Base-by-base conservation (phyloP, 352 stramenopile species). In the Globisporangium radiosum region DNA sequence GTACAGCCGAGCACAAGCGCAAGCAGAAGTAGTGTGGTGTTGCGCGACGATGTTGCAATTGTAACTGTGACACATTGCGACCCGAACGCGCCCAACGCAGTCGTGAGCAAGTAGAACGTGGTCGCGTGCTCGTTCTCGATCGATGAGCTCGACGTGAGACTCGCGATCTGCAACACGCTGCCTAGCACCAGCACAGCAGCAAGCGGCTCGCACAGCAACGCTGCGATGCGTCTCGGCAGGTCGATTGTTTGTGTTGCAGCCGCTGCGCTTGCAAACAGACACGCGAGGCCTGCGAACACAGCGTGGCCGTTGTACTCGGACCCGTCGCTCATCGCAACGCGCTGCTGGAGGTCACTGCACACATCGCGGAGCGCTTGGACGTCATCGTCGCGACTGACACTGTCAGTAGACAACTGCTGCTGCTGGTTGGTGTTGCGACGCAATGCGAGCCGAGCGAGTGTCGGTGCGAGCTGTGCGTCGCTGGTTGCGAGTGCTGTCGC, bases 121-220 rank as follows among this genome's bases (percentile, higher is more conserved):
- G 82, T 92, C 11, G 85, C 86, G 57, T 96, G 87, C 57, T 96
- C 87, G 60, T 96, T 96, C 56, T 96, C 87, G 40, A 96, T 94
- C 17, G 83, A 92, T 5, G 86, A 95, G 39, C 78, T 93, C 1
- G 84, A 94, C 0, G 81, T 82, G 17, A 93, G 64, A 39, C 75
- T 91, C 14, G 64, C 63, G 55, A 90, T 80, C 36, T 91, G 78
- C 11, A 83, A 40, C 11, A 78, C 38, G 15, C 52, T 67, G 2
- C 66, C 62, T 10, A 64, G 15, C 1, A 63, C 52, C 6, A 72
- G 54, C 14, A 68, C 53, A 0, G 49, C 13, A 11, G 38, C 40
- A 9, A 63, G 25, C 1, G 43, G 19, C 13, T 60, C 19, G 14
- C 19, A 9, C 10, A 33, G 7, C 3, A 13, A 3, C 10, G 48